Evolutionary conservation across 768 basidiomycete species (phyloP), one percentile per base, ranked within the genome.

Genomic region (Hortiboletus flavorubellus): DNA sequence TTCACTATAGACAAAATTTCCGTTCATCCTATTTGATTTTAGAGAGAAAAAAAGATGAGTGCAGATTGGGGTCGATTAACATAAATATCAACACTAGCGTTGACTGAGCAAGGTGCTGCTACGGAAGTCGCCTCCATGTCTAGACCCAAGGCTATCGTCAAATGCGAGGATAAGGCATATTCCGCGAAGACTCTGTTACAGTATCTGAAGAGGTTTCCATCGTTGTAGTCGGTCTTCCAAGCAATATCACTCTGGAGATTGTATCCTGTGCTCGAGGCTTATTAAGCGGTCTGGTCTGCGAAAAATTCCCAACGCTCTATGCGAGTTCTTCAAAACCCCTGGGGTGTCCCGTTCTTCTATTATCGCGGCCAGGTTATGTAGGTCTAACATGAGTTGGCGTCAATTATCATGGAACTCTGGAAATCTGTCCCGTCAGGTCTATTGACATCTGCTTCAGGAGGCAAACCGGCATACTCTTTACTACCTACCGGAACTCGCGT

Each of bases 281-380:
- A 26, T 56, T 16, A 34, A 56, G 15, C 60, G 54, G 9, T 23
- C 55, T 11, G 18, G n/a, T 35, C 40, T 51, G 14, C 61, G 59
- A 54, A 55, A 12, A 34, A 54, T 58, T 21, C 59, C 59, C 10
- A 57, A 57, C 35, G 54, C 55, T 31, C 46, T 57, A 47, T 55
- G 61, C 46, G 45, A 60, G 39, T 61, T 62, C 42, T 62, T 62
- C 60, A 48, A 51, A 38, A 53, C 51, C n/a, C 55, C 59, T 18
- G 18, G 33, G 39, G 57, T 37, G 33, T 42, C 39, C 48, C 55
- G 6, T 51, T 50, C 46, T 57, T 61, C 33, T 60, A 61, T 29
- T 51, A 62, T 40, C 60, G 60, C 21, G 60, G 58, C 23, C 55
- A 61, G 49, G 48, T 61, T 7, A 55, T 61, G 39, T 40, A 2